Evolutionary conservation across 192 early-diverging fungal species (phyloP), one percentile per base, ranked within the genome.

Genomic region (Coemansia sp.): DNA sequence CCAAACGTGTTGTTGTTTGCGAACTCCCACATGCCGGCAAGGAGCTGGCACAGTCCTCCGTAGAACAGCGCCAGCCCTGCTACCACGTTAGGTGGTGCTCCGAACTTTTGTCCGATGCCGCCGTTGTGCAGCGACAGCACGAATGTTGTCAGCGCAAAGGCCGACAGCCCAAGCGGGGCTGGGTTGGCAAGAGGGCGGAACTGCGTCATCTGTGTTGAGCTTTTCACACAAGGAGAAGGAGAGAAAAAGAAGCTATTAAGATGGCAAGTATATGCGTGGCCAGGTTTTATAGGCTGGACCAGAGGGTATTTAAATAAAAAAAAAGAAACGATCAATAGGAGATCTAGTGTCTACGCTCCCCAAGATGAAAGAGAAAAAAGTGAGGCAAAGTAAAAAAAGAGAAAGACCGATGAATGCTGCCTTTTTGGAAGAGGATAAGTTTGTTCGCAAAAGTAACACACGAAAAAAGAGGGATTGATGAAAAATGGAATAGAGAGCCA

Each of bases 1-100:
- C 91, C 91, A 84, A 94, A 93, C 10, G 90, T 92, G 69, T 94
- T 93, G 58, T 89, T 87, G 5, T 77, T 73, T 41, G 85, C 84
- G 73, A 91, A 92, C 84, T 93, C 90, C 91, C 90, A 92, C 90
- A 93, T 91, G 58, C 91, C 92, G 59, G 91, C 91, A 12, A 90
- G 73, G 40, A 93, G 74, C 80, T 94, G 91, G 59, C 83, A 76
- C 26, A 93, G 55, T 6, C 92, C 92, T 55, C 92, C 91, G 70
- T 91, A 91, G 69, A 91, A 92, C 48, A 91, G 66, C 12, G 88
- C 89, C 8, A 90, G 74, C 56, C 89, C 89, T 10, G 87, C 59
- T 18, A 90, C 87, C 39, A 92, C 76, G 18, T 81, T 75, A 7
- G 84, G 78, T 11, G 90, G 84, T 1, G 85, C 76, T 43, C 68